Evolutionary conservation across 2,329 filamentous ascomycete species (phyloP), one percentile per base, ranked within the genome.

Genomic region (Colletotrichum godetiae): DNA sequence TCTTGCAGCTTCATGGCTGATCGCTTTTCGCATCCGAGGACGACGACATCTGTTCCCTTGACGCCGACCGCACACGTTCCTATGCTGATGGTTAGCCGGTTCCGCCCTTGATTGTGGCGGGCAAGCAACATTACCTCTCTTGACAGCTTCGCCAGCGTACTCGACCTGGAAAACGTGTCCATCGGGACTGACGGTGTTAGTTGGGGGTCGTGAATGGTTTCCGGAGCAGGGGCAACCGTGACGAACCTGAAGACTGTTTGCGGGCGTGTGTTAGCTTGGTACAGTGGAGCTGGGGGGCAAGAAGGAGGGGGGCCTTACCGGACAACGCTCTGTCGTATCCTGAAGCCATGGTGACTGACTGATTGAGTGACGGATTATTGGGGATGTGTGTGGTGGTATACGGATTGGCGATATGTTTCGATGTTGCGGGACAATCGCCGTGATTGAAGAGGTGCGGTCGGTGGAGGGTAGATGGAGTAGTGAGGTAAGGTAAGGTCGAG

Each of bases 111-210:
- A 72, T 72, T 33, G 49, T 31, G 33, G n/a, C 55, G 72, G 72
- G 75, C 60, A 55, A 46, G 31, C 68, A 37, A 59, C 79, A 82
- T 73, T 87, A 97, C 96, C 97, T 95, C 97, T 88, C 90, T 99
- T 99, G 78, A 99, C 97, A 78, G 97, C 97, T 87, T 99, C 97
- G 78, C 97, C 93, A 69, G 97, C 97, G 90, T 99, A 99, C 90
- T 99, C 97, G 81, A 99, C 97, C 86, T 99, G 97, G 88, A 99
- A 99, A 80, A 99, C 97, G 88, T 99, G 97, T 86, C 97, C 97
- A 87, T 99, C 97, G 81, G 97, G 97, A 91, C 96, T 98, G 81
- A 61, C 71, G 60, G n/a, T 52, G 82, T 92, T 84, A 92, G 87
- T 78, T 76, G 37, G 33, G 72, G 66, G 65, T 42, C 29, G 55